Evolutionary conservation across 306 rosid species (phyloP), one percentile per base, ranked within the genome.

Genomic region (Cyclanthera cordifolia): DNA sequence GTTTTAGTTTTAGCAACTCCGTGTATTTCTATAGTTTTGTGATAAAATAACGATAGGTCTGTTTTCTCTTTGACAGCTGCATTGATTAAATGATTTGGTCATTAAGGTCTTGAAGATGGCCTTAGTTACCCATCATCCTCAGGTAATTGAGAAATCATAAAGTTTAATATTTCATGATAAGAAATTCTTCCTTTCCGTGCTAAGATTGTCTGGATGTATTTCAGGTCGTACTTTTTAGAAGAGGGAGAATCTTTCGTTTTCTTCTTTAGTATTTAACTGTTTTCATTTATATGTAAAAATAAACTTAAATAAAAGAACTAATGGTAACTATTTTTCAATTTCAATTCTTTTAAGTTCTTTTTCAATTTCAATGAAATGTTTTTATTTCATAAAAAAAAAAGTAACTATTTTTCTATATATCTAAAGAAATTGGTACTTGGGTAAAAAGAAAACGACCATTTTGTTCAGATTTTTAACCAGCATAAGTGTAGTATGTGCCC

Each of bases 111-210:
- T 79, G 82, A 78, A 74, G 74, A 86, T 88, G 97, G 83, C 88
- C 52, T 78, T 86, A 72, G 81, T 84, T 50, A 78, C 89, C 70
- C 86, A 86, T 82, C 94, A 84, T 78, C 76, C 85, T 68, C 97
- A 85, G 97, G 97, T 90, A 85, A 72, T 76, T 75, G 21, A 28
- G 61, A 43, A 57, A 56, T 28, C 43, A 20, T 9, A 28, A 56
- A 11, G 59, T 49, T 17, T 25, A 54, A 37, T 21, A 19, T 54
- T 23, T 34, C 43, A 46, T 55, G 8, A 43, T 53, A 17, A 14
- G 7, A 58, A 48, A 16, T 9, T 45, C 6, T 67, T 14, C 56
- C n/a, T 45, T n/a, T 5, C 4, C 19, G 0, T 30, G 45, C 23
- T n/a, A n/a, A 17, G 67, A 17, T 34, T 16, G 12, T 30, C 23